Base-by-base conservation (phyloP, 208 protist genomes). In the Trichomonas vaginalis region DNA sequence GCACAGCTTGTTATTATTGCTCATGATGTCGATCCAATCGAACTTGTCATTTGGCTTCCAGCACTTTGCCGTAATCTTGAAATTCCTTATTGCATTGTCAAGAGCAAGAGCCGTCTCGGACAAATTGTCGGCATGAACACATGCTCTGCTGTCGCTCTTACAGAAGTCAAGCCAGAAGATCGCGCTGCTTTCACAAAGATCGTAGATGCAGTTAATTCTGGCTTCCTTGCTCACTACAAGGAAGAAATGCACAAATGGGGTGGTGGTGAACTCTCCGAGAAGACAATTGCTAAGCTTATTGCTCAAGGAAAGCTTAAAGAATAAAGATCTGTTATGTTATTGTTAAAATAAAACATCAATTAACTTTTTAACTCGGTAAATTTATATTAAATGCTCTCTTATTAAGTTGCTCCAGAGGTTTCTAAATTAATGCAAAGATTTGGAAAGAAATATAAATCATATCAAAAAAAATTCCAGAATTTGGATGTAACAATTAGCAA, bases 71-170 rank as follows among this genome's bases (percentile, higher is more conserved):
- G 98, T 96, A 98, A 99, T 97, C 98, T 99, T 97, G 98, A 99
- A 95, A 98, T 99, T 95, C 99, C 99, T 61, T 99, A 99, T 98
- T 98, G 98, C 97, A 99, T 99, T 96, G 99, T 99, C 96, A 99
- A 99, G 98, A 97, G 98, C 96, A 99, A 99, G 98, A 97, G 99
- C 35, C 97, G 98, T 95, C 98, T 99, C 48, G 99, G 99, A 96
- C 95, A 98, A 95, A 96, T 99, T 12, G 98, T 99, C 40, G 98
- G 99, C 97, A 96, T 98, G 97, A 99, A 99, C 98, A 99, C 97
- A 61, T 97, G 98, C 86, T 98, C 99, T 27, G 97, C 96, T 95
- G 96, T 99, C 96, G 98, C 98, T 88, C 96, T 99, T 96, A 99
- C 98, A 48, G 97, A 98, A 88, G 98, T 99, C 56, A 98, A 98